A percentile compares a stretch with the other conserved stretches of the same genome.
Evolutionary conservation across 805 yeast species (phyloP).

Genomic region (Ogataea saltuana): DNA sequence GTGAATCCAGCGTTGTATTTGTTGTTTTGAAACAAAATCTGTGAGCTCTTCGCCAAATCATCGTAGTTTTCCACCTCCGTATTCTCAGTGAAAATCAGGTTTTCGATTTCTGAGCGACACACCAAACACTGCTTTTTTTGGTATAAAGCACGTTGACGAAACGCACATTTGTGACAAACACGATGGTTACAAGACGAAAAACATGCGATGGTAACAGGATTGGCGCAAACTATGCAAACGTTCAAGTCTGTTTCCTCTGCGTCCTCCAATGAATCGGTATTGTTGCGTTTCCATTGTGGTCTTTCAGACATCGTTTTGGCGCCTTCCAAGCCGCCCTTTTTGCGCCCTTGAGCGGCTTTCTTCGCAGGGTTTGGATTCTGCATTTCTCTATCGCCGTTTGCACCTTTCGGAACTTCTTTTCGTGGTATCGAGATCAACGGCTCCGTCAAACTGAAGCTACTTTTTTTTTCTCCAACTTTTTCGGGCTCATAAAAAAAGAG

Average conservation of each 20-base stretch:
- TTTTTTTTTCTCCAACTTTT: neutral
- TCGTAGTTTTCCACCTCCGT: constrained; percentile 37
- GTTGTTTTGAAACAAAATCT: constrained; percentile 33
- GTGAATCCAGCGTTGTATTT: constrained; percentile 63
- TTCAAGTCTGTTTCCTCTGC: constrained; percentile 8
- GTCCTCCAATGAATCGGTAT: neutral
- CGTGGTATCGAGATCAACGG: no score
- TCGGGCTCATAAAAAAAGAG: neutral
- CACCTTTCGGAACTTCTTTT: neutral
- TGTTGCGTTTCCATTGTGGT: constrained; percentile 6
- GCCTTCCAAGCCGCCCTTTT: neutral
- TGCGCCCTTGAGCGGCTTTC: neutral
- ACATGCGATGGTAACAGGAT: constrained; percentile 61
- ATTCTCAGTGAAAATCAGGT: constrained; percentile 58
- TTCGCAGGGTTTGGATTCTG: neutral
- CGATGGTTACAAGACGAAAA: constrained; percentile 81
- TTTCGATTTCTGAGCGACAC: constrained; percentile 72
- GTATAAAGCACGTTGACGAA: constrained; percentile 81
- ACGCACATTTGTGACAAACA: constrained; percentile 79
- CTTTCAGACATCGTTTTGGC: neutral
- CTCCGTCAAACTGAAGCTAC: no score
- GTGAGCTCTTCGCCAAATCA: constrained; percentile 32
- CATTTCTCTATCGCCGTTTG: neutral
- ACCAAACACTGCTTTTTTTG: constrained; percentile 73
- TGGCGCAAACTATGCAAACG: constrained; percentile 83